Percentiles rank a stretch among this genome's conserved stretches.
These are phyloP conservation scores for Arachnopeziza araneosa DNA, from an alignment of 2,329 filamentous ascomycete species.

Conservation along the genomic window DNA sequence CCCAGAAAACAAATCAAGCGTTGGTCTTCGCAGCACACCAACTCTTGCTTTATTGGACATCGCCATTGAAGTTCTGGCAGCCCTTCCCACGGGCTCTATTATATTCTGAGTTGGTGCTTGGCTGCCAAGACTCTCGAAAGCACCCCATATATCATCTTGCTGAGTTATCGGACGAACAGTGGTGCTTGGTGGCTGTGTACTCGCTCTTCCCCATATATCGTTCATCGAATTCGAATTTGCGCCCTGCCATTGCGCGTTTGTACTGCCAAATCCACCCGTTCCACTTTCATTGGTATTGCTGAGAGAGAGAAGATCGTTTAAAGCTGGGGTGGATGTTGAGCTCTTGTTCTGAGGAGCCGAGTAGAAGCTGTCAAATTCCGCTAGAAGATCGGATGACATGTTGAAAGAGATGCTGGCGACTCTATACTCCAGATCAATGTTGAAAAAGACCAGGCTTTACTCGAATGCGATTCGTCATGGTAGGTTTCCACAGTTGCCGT, in stretches of 20 bases:
- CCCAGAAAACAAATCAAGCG: conserved; percentile 23
- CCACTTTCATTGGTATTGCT: conserved; percentile 5
- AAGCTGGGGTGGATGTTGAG: conserved; percentile 16
- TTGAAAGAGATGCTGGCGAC: neutral
- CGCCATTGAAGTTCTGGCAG: neutral
- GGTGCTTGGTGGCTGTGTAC: conserved; percentile 3
- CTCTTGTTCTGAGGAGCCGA: conserved; percentile 29
- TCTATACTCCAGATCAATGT: neutral
- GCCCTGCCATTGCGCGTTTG: conserved; percentile 15
- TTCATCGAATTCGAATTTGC: conserved; percentile 8
- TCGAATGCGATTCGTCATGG: neutral
- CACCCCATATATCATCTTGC: conserved; percentile 27
- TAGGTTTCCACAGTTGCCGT: neutral
- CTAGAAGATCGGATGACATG: conserved; percentile 64
- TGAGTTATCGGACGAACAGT: neutral
- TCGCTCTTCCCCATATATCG: conserved; percentile 23
- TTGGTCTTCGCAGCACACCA: conserved; percentile 20
- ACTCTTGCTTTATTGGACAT: conserved; percentile 5
- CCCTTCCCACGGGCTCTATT: neutral
- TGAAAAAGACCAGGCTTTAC: too few relatives aligned
- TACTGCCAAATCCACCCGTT: neutral
- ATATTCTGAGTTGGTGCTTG: neutral
- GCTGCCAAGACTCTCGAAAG: conserved; percentile 17
- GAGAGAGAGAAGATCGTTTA: conserved; percentile 22
- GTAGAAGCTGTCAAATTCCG: conserved; percentile 52